phyloP scores from a whole-genome alignment of 768 basidiomycete genomes.

The Boletus subcaerulescens region DNA sequence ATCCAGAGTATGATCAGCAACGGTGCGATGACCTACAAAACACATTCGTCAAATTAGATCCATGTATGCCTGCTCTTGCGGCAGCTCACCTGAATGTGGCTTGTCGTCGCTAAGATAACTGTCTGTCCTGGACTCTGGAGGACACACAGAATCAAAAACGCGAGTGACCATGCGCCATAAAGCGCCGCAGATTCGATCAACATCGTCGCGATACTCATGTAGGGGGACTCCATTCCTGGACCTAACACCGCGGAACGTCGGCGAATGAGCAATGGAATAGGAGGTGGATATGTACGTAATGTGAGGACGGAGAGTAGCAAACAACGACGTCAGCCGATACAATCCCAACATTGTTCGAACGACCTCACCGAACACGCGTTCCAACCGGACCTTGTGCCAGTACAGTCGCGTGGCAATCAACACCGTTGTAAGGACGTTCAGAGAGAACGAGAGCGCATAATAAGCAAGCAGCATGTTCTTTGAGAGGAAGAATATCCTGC shows the following conservation, averaged over 20 bases:
- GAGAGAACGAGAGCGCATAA: slow-evolving; percentile 23
- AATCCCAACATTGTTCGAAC: neutral
- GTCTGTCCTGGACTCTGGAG: slow-evolving; percentile 13
- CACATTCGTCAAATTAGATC: neutral
- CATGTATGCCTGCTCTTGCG: neutral
- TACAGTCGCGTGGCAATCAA: slow-evolving; percentile 25
- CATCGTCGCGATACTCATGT: slow-evolving; percentile 21
- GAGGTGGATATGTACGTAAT: neutral
- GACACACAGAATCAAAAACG: slow-evolving; percentile 21
- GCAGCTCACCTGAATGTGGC: slow-evolving; percentile 20
- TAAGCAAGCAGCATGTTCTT: slow-evolving; percentile 22
- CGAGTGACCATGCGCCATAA: slow-evolving; percentile 24
- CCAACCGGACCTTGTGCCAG: slow-evolving; percentile 22
- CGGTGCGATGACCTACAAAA: slow-evolving; percentile 21
- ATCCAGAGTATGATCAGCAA: slow-evolving; percentile 27
- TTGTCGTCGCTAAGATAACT: slow-evolving; percentile 22
- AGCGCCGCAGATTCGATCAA: slow-evolving; percentile 26
- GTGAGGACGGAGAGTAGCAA: neutral
- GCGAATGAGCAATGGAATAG: neutral
- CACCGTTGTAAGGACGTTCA: slow-evolving; percentile 23
- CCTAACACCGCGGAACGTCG: slow-evolving; percentile 6
- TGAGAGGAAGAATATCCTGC: slow-evolving; percentile 21
- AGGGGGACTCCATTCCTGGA: slow-evolving; percentile 13
- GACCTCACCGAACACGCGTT: slow-evolving; percentile 26
- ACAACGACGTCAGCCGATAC: neutral